Conservation (phyloP, 2,329 filamentous ascomycete species). For the Talaromyces sp. region DNA sequence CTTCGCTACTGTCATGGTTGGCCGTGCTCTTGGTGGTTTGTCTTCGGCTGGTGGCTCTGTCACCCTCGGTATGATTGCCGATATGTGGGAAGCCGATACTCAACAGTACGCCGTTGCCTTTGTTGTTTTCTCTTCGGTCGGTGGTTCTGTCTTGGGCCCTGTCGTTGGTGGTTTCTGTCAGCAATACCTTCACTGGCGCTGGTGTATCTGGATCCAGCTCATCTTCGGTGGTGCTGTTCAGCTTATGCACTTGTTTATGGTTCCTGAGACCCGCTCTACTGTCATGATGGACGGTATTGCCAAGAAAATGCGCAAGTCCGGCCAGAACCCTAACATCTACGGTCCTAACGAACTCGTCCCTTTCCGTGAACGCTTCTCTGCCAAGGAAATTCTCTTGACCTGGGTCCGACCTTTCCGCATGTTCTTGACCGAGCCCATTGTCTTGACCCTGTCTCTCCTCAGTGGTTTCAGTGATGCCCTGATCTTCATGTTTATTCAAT, state of each 20-base stretch:
- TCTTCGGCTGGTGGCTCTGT: conserved; percentile 69
- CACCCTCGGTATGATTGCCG: conserved; percentile 69
- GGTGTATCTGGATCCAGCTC: conserved; percentile 80
- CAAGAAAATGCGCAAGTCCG: conserved; percentile 63
- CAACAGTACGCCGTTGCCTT: conserved; percentile 74
- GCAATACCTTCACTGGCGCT: conserved; percentile 63
- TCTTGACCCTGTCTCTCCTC: conserved; percentile 55
- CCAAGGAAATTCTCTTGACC: conserved; percentile 52
- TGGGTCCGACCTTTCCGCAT: conserved; percentile 60
- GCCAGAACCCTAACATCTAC: conserved; percentile 56
- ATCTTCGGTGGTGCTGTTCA: conserved; percentile 71
- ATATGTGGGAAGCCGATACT: conserved; percentile 64
- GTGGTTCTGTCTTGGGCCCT: conserved; percentile 69
- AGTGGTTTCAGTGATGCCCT: conserved; percentile 61
- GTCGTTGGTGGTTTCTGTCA: conserved; percentile 75
- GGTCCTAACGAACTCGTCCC: conserved; percentile 67
- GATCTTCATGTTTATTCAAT: conserved; percentile 64
- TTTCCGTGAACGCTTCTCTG: conserved; percentile 55
- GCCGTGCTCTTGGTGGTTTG: conserved; percentile 64
- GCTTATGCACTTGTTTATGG: conserved; percentile 59
- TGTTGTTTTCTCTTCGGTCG: conserved; percentile 74
- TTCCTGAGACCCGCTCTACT: conserved; percentile 73
- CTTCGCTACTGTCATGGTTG: conserved; percentile 64
- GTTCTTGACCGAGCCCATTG: conserved; percentile 62
- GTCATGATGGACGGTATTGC: conserved; percentile 76